These are phyloP conservation scores for Ceratocystis ficicola DNA, from an alignment of 2,329 filamentous ascomycete genomes.

Conservation along the genomic window DNA sequence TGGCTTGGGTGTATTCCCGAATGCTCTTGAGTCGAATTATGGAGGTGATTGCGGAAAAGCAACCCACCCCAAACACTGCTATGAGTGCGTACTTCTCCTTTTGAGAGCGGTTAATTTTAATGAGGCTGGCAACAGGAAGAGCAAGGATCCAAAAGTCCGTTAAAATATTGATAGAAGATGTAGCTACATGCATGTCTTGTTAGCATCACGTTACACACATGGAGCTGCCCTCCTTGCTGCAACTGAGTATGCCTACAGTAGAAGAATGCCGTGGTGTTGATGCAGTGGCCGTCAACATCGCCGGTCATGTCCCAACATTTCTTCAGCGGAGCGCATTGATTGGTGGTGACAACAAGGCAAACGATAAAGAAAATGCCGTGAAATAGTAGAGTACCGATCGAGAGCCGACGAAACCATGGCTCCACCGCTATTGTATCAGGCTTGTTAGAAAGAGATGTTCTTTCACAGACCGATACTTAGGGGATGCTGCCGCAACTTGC, in stretches of 20 bases:
- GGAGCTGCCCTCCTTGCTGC: too few relatives aligned
- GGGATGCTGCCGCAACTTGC: slow-evolving; percentile 25
- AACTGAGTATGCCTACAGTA: slow-evolving; percentile 27
- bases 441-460: not conserved
- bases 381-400: slow-evolving; percentile 30
- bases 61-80: slow-evolving; percentile 34
- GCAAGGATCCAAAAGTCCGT: slow-evolving; percentile 37
- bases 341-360: slow-evolving; percentile 32
- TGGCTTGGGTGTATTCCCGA: slow-evolving; percentile 30
- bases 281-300: slow-evolving; percentile 30
- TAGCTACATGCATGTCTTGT: slow-evolving; percentile 26
- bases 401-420: slow-evolving; percentile 23
- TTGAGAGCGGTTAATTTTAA: slow-evolving; percentile 36
- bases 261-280: slow-evolving; percentile 34
- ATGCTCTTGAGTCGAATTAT: slow-evolving; percentile 33
- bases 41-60: slow-evolving; percentile 31
- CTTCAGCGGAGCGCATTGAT: slow-evolving; percentile 34
- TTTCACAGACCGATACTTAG: not conserved
- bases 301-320: slow-evolving; percentile 33
- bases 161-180: slow-evolving; percentile 35
- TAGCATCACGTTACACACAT: not conserved
- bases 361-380: slow-evolving; percentile 33
- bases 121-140: slow-evolving; percentile 35
- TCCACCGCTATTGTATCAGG: slow-evolving; percentile 8
- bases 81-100: slow-evolving; percentile 41